These are phyloP conservation scores for Chrysopogon serrulatus DNA, from an alignment of 176 grass and related monocot genomes.

Conservation along the genomic window DNA sequence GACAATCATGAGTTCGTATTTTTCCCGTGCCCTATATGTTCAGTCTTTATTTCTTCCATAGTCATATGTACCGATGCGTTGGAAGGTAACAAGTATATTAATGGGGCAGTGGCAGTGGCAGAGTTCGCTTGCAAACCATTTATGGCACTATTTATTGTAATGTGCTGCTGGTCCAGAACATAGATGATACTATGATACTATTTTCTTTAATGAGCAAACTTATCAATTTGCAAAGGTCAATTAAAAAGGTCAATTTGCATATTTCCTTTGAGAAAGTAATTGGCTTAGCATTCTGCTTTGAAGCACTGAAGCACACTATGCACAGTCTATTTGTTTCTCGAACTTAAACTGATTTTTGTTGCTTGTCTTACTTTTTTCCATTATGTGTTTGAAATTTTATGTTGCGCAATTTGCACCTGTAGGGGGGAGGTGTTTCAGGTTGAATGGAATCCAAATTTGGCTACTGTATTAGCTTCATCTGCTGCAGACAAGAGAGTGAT, in stretches of 20 bases:
- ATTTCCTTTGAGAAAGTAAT: neutral
- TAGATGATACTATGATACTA: neutral
- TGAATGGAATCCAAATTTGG: slow-evolving; percentile 94
- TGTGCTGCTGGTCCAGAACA: neutral
- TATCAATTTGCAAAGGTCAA: neutral
- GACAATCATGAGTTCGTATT: slow-evolving; percentile 65
- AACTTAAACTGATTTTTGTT: neutral
- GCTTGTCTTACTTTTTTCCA: neutral
- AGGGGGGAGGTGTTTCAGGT: slow-evolving; percentile 90
- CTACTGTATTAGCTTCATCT: slow-evolving; percentile 82
- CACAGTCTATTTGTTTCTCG: neutral
- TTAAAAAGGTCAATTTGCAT: neutral
- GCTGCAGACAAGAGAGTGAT: slow-evolving; percentile 81
- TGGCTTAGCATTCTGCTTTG: neutral
- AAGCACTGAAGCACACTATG: neutral
- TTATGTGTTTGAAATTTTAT: neutral
- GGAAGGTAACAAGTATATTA: neutral
- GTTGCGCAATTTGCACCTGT: slow-evolving; percentile 9
- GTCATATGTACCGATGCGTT: neutral
- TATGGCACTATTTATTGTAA: neutral
- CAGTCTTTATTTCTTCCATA: neutral
- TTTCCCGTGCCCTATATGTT: neutral
- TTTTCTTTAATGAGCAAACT: neutral
- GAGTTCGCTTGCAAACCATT: neutral
- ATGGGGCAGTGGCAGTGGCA: neutral